These are phyloP conservation scores for Candida pseudoglaebosa DNA, from an alignment of 805 yeast genomes.

Conservation along the genomic window DNA sequence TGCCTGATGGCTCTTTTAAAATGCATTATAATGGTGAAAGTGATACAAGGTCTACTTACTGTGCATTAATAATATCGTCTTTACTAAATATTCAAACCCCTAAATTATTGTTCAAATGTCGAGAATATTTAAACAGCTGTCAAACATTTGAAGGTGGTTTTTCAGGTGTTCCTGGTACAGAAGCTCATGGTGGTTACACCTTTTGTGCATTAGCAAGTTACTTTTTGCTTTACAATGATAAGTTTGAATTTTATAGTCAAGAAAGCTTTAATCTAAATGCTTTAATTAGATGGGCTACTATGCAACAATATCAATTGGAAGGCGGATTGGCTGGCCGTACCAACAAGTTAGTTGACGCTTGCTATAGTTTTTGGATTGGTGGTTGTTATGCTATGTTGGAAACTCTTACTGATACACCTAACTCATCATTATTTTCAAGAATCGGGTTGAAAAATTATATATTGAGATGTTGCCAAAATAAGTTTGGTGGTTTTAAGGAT, in stretches of 20 bases:
- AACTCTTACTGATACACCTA: slow-evolving; percentile 5
- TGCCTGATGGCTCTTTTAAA: slow-evolving; percentile 67
- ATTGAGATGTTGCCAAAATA: slow-evolving; percentile 69
- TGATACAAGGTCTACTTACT: slow-evolving; percentile 83
- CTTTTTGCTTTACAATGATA: slow-evolving; percentile 45
- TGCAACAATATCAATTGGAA: slow-evolving; percentile 68
- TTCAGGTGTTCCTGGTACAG: slow-evolving; percentile 72
- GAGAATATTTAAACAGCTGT: slow-evolving; percentile 61
- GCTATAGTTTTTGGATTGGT: slow-evolving; percentile 96
- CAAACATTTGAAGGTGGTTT: slow-evolving; percentile 97
- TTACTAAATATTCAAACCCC: slow-evolving; percentile 60
- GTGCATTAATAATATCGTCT: slow-evolving; percentile 73
- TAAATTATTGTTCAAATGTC: slow-evolving; percentile 50
- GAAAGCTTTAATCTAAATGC: slow-evolving; percentile 36
- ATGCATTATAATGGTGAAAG: slow-evolving; percentile 79
- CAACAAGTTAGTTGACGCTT: slow-evolving; percentile 92
- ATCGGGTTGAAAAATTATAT: slow-evolving; percentile 61
- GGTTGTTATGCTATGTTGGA: slow-evolving; percentile 66
- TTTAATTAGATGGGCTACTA: slow-evolving; percentile 63
- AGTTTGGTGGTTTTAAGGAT: slow-evolving; percentile 75
- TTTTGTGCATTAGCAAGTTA: slow-evolving; percentile 76
- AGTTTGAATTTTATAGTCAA: slow-evolving; percentile 14
- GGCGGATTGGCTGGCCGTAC: slow-evolving; percentile 90
- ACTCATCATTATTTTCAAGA: slow-evolving; percentile 42
- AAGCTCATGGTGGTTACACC: slow-evolving; percentile 97